Evolutionary conservation across 148 eudicot genomes (phyloP), one percentile per base, ranked within the genome.

Genomic region (Polygonum maritimum): DNA sequence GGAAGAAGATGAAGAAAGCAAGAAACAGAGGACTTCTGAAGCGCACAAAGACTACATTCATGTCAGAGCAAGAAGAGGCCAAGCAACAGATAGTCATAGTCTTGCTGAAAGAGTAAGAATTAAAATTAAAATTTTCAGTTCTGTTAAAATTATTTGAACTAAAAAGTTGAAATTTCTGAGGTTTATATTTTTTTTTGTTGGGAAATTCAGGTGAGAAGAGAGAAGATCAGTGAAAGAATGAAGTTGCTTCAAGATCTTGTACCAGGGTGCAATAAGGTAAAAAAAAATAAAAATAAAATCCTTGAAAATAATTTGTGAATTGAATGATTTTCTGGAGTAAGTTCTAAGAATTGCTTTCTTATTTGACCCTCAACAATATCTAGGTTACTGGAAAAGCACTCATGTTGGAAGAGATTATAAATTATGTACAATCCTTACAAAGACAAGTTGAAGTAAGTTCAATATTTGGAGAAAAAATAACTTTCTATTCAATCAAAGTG

Each of bases 1-100:
- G 4, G 58, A 36, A 76, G 74, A 39, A 76, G 75, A 44, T 45
- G 75, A 74, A 5, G 52, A 76, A 26, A 84, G 76, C 21, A 80
- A 89, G 70, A 74, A 80, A 31, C 69, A 63, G 39, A 63, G 18
- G 73, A 76, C 63, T 10, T 81, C 86, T 21, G 98, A 94, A 78
- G 82, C 98, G 44, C 88, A 84, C 47, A 92, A 90, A 76, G 97
- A 92, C 73, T 92, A 92, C 74, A 92, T 95, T 85, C 98, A 95
- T 87, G 98, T 95, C 75, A 89, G 98, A 79, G 98, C 98, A 48
- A 86, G 98, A 84, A 89, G 98, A 76, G 98, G 98, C 54, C 97
- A 95, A 79, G 98, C 98, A 22, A 95, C 98, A 73, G 98, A 95
- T 67, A 95, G 97, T 78, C 98, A 95, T 77, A 95, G 98, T 80